Percentiles rank a stretch among this genome's conserved stretches.
Evolutionary conservation across 345 rosid species (phyloP).

Genomic region (Erysimum cheiranthoides): DNA sequence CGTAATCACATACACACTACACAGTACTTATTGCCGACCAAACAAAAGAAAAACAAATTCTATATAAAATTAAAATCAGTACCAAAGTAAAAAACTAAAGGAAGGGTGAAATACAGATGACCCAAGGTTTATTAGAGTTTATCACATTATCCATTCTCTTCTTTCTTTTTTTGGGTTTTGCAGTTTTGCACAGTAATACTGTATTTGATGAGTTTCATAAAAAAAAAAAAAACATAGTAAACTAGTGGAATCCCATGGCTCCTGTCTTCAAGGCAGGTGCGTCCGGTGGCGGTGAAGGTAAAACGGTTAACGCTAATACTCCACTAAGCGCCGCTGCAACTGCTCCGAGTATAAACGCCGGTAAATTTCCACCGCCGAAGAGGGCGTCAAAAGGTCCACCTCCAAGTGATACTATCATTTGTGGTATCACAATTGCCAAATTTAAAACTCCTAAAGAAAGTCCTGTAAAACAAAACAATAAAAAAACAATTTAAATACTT

Average conservation of each 20-base stretch:
- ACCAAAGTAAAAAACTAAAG: conserved; percentile 20
- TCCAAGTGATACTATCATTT: conserved; percentile 48
- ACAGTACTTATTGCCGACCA: background rate
- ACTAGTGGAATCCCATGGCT: conserved; percentile 40
- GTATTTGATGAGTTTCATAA: conserved; percentile 28
- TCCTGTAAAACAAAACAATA: conserved; percentile 47
- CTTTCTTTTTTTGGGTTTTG: conserved; percentile 3
- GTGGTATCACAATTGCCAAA: conserved; percentile 83
- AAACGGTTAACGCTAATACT: conserved; percentile 42
- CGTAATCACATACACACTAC: background rate
- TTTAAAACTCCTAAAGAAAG: conserved; percentile 89
- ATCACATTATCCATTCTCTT: conserved; percentile 14
- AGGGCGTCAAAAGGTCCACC: conserved; percentile 29
- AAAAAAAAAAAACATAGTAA: conserved; percentile 11
- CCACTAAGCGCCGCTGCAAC: conserved; percentile 40
- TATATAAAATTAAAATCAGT: conserved; percentile 28
- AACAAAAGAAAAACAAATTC: conserved; percentile 4
- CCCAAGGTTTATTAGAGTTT: conserved; percentile 33
- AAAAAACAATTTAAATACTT: background rate
- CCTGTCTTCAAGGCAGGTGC: conserved; percentile 29
- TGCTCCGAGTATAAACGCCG: conserved; percentile 34
- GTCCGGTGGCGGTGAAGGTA: conserved; percentile 42
- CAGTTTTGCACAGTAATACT: conserved; percentile 29
- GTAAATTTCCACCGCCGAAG: conserved; percentile 43
- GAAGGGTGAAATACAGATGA: conserved; percentile 34